Percentiles rank a stretch among this genome's conserved stretches.
Conservation (phyloP, 441 rosid species). For the Adansonia gregorii region DNA sequence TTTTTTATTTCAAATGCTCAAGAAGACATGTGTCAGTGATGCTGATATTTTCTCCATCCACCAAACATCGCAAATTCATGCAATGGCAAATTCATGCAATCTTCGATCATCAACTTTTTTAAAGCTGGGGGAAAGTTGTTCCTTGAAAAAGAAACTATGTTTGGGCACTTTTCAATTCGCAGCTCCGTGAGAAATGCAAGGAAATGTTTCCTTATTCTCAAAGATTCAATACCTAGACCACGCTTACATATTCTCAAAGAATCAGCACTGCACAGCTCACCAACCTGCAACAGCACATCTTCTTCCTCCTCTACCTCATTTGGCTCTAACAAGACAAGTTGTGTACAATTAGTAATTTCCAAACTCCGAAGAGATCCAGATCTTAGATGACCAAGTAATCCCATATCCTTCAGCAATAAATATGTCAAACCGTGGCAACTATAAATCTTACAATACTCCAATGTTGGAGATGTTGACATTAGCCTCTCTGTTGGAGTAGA, state of each 20-base stretch:
- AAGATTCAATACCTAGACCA: background rate
- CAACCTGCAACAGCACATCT: background rate
- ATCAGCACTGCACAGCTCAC: background rate
- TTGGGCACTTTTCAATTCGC: background rate
- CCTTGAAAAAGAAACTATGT: constrained; percentile 1
- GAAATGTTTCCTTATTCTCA: background rate
- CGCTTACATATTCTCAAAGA: background rate
- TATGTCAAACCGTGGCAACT: background rate
- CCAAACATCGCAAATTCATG: background rate
- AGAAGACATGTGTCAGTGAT: background rate
- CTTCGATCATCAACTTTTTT: background rate
- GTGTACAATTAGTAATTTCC: background rate
- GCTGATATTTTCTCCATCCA: constrained; percentile 10
- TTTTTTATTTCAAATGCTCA: background rate
- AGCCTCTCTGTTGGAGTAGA: background rate
- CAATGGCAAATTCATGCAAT: constrained; percentile 8
- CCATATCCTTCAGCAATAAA: background rate
- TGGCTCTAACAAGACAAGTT: background rate
- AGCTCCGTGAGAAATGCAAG: background rate
- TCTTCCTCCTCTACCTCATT: background rate
- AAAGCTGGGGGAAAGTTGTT: background rate
- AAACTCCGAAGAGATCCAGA: background rate
- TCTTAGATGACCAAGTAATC: background rate
- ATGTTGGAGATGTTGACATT: background rate
- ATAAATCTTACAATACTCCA: background rate